Conservation (phyloP, 805 yeast genomes). For the Myxozyma geophila region DNA sequence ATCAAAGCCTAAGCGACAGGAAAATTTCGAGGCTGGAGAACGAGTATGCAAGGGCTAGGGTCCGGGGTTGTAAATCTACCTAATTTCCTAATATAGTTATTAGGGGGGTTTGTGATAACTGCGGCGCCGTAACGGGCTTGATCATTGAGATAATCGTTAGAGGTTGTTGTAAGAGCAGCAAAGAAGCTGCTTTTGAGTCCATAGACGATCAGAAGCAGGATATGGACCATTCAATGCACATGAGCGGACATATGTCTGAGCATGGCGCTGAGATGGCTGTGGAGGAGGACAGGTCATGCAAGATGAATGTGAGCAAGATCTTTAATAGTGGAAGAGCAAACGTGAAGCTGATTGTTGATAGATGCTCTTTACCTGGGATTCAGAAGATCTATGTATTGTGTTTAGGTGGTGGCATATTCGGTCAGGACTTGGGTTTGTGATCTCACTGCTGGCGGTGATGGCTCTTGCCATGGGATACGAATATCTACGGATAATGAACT, state of each 20-base stretch:
- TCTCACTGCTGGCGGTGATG: conserved; percentile 57
- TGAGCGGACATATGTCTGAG: neutral
- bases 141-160: too few relatives aligned
- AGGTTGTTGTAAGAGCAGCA: too few relatives aligned
- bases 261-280: neutral
- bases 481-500: conserved; percentile 48
- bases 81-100: too few relatives aligned
- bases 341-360: neutral
- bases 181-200: too few relatives aligned
- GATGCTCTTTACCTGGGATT: conserved; percentile 82
- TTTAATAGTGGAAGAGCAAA: neutral
- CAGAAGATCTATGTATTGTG: conserved; percentile 71
- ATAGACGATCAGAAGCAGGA: too few relatives aligned
- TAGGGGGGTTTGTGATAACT: too few relatives aligned
- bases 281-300: conserved; percentile 11
- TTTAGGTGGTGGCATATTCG: conserved; percentile 81
- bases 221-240: conserved; percentile 19
- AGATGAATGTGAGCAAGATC: conserved; percentile 19
- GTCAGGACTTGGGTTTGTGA: conserved; percentile 55
- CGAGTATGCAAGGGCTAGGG: too few relatives aligned
- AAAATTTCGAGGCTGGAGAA: too few relatives aligned
- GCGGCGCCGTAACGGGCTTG: too few relatives aligned
- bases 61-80: too few relatives aligned
- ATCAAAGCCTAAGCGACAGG: too few relatives aligned
- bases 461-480: conserved; percentile 64